Conservation (phyloP, 106 monocot species). For the Allium cepa region DNA sequence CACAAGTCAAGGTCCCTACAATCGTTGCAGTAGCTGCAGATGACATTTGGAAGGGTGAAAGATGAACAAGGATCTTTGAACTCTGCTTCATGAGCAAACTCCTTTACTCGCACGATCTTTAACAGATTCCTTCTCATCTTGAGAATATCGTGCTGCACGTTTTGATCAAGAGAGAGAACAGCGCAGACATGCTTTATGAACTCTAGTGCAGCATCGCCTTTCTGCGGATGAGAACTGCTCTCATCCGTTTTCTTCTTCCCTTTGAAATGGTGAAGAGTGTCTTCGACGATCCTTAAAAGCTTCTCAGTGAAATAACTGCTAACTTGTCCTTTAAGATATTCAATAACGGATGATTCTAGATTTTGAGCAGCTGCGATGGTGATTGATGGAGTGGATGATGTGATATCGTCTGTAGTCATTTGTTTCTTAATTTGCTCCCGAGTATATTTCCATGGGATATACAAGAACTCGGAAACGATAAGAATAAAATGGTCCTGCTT, state of each 20-base stretch:
- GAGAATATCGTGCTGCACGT: constrained; percentile 84
- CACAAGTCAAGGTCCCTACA: constrained; percentile 85
- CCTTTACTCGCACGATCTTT: constrained; percentile 78
- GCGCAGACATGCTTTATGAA: constrained; percentile 96
- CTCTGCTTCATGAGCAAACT: constrained; percentile 95
- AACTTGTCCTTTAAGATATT: constrained; percentile 78
- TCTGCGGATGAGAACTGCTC: constrained; percentile 20
- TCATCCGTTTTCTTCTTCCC: constrained; percentile 19
- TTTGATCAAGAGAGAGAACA: constrained; percentile 81
- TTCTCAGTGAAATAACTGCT: constrained; percentile 86
- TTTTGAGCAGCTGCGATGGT: constrained; percentile 61
- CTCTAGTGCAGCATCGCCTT: constrained; percentile 69
- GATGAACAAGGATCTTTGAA: constrained; percentile 49
- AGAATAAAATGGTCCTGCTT: constrained; percentile 86
- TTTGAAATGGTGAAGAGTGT: constrained; percentile 56
- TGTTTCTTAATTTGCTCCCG: constrained; percentile 33
- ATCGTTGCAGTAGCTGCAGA: constrained; percentile 98
- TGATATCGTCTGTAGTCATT: constrained; percentile 19
- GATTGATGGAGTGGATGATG: constrained; percentile 59
- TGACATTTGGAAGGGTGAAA: constrained; percentile 83
- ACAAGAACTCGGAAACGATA: constrained; percentile 82
- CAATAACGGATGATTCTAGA: constrained; percentile 46
- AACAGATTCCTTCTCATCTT: constrained; percentile 92
- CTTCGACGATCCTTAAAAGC: constrained; percentile 70
- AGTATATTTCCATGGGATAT: constrained; percentile 81